Conservation (phyloP, 768 basidiomycete species). For the Gyrodon lividus region DNA sequence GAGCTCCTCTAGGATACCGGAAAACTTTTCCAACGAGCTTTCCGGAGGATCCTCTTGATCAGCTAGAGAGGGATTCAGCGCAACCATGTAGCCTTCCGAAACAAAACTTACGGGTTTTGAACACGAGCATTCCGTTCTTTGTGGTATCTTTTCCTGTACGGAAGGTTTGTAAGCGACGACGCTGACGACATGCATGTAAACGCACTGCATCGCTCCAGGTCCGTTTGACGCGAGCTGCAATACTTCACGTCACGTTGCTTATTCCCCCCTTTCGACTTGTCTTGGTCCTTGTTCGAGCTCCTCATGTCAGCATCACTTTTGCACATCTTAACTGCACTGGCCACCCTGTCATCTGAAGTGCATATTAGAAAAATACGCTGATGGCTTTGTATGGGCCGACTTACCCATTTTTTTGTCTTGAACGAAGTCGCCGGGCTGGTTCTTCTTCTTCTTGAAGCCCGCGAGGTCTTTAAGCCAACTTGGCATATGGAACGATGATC, state of each 20-base stretch:
- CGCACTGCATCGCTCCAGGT: conserved; percentile 10
- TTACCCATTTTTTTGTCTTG: conserved; percentile 3
- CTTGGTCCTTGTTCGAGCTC: not conserved
- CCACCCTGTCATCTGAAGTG: not conserved
- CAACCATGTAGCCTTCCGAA: not conserved
- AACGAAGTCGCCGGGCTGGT: not conserved
- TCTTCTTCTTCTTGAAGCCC: not conserved
- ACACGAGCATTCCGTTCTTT: conserved; percentile 1
- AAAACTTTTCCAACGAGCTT: conserved; percentile 6
- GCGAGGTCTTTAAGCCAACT: not conserved
- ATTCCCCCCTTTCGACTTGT: conserved; percentile 8
- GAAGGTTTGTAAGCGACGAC: not conserved
- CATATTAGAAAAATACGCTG: not conserved
- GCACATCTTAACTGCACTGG: conserved; percentile 6
- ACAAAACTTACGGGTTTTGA: conserved; percentile 3
- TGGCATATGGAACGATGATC: not conserved
- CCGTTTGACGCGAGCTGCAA: conserved; percentile 6
- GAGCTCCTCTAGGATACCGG: conserved; percentile 3
- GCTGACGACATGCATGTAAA: not conserved
- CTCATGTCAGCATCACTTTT: not conserved
- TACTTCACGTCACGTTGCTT: conserved; percentile 13
- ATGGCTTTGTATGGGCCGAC: not conserved
- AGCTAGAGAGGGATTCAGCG: conserved; percentile 1
- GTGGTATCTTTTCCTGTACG: not conserved
- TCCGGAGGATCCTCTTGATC: not conserved